phyloP scores from a whole-genome alignment of 108 stramenopile genomes.

The Asterionellopsis glacialis region DNA sequence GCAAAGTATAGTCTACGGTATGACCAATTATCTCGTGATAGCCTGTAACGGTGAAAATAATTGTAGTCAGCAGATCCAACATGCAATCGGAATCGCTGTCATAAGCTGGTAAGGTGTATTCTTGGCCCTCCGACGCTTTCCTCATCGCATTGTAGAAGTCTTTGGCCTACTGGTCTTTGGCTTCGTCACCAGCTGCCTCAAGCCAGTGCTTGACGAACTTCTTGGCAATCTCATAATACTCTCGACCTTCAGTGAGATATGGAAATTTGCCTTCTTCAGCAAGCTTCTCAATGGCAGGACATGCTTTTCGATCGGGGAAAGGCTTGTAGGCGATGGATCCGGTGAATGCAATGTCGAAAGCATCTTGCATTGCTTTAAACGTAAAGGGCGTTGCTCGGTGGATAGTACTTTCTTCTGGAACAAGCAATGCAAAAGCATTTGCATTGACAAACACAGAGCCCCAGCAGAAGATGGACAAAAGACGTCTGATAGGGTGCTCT shows the following conservation, averaged over 20 bases:
- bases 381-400: not conserved
- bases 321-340: slow-evolving; percentile 8
- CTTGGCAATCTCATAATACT: slow-evolving; percentile 11
- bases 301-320: slow-evolving; percentile 7
- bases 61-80: no score
- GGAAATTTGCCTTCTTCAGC: slow-evolving; percentile 11
- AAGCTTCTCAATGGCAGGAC: slow-evolving; percentile 1
- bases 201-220: slow-evolving; percentile 10
- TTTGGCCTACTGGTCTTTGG: not conserved
- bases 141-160: slow-evolving; percentile 8
- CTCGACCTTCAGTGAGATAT: slow-evolving; percentile 3
- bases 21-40: no score
- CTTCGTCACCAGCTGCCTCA: not conserved
- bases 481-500: no score
- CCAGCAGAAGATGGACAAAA: no score
- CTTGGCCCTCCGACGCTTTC: slow-evolving; percentile 3
- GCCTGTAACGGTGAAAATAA: no score
- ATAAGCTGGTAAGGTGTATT: not conserved
- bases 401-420: no score
- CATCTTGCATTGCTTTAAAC: not conserved
- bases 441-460: no score
- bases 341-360: slow-evolving; percentile 4
- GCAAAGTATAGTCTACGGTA: no score
- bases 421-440: no score
- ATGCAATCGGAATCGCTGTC: no score